Conservation (phyloP, 371 early-diverging fungal species). For the Mucor irregularis region DNA sequence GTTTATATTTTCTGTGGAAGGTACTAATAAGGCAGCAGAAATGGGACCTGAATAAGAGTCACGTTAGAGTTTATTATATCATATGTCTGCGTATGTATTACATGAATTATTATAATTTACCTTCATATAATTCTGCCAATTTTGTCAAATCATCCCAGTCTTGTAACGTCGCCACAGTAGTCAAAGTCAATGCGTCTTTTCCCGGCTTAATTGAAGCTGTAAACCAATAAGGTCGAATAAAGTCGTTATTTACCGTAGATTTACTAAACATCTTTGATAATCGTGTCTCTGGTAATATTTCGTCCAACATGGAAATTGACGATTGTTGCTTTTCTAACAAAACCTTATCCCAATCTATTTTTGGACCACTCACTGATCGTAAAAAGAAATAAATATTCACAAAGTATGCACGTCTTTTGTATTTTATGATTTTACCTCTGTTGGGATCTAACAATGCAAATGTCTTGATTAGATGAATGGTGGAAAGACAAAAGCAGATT, state of each 20-base stretch:
- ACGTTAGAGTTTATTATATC: neutral
- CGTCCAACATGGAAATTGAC: conserved; percentile 18
- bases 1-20: conserved; percentile 17
- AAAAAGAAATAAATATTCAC: neutral
- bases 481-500: conserved; percentile 29
- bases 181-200: conserved; percentile 22
- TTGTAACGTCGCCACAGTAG: conserved; percentile 30
- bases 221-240: conserved; percentile 40
- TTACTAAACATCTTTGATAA: conserved; percentile 41
- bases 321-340: conserved; percentile 3
- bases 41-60: conserved; percentile 44
- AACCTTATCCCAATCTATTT: conserved; percentile 12
- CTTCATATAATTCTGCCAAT: conserved; percentile 37
- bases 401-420: neutral
- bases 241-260: conserved; percentile 22
- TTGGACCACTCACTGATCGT: neutral
- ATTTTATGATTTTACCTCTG: neutral
- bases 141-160: conserved; percentile 21
- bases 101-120: conserved; percentile 6
- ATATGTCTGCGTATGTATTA: neutral
- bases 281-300: conserved; percentile 18
- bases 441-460: conserved; percentile 8
- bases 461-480: conserved; percentile 27
- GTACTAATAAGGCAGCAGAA: conserved; percentile 51
- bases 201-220: conserved; percentile 20